Evolutionary conservation across 2,329 filamentous ascomycete species (phyloP), one percentile per base, ranked within the genome.

Genomic region (Cadophora malorum): DNA sequence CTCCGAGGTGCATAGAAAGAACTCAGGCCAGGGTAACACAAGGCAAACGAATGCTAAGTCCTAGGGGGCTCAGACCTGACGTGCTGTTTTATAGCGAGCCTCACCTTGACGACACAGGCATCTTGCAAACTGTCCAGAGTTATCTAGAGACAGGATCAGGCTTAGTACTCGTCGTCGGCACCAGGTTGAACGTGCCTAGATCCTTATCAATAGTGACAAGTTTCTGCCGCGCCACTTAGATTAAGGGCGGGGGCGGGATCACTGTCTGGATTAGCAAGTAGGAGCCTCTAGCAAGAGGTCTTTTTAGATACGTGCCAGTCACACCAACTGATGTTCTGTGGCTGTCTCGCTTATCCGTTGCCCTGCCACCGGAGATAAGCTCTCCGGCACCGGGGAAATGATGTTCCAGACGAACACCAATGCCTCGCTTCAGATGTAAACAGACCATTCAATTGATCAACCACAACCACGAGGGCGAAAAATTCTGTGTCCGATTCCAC

Each of bases 1-100:
- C 41, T 69, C 53, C 69, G 65, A 68, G 56, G 67, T 72, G 55
- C 47, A 64, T 71, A 33, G 31, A 69, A 66, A 72, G 65, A 71
- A 71, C 59, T 56, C 61, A 71, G 63, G 58, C 66, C 49, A 63
- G 61, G 50, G 67, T 62, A 64, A 67, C 63, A 47, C 64, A 71
- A 59, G 52, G 68, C 33, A 69, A 66, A 45, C 60, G 52, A 59
- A 66, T 47, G 64, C 64, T 64, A 60, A 68, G 62, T 21, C 68
- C 66, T 68, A 52, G 45, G 49, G 65, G 35, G 64, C 61, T 70
- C 23, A 70, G 62, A 50, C 47, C 47, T 50, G 47, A 50, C 47
- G 47, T 50, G 47, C 47, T 50, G 5, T 50, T 50, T 16, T 50
- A 50, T 50, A 9, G n/a, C 47, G 47, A 50, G 47, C 21, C 47